Evolutionary conservation across 352 stramenopile genomes (phyloP), one percentile per base, ranked within the genome.

Genomic region (Phytopythium delawarense): DNA sequence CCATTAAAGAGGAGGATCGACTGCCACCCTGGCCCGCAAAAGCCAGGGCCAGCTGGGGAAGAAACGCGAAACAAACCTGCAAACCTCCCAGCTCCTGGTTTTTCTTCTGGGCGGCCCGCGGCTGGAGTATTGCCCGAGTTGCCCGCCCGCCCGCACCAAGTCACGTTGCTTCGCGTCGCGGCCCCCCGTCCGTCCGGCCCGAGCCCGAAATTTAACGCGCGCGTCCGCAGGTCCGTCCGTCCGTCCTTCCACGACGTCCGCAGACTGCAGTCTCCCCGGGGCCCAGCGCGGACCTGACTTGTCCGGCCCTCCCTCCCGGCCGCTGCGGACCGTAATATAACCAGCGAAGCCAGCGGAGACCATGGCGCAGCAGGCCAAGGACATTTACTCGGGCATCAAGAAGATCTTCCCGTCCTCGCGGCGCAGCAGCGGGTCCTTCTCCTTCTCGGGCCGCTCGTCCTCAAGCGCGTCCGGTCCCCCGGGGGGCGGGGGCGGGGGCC

Each of bases 321-420:
- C 23, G 12, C 18, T 25, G 20, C 42, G 42, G 23, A 20, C 44
- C 9, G n/a, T 20, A 54, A 13, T 54, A 21, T 45, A 20, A 21
- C 40, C 46, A 16, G 8, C 21, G 34, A 42, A 35, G 18, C 1
- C 16, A 18, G 34, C 16, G 44, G 16, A 44, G 21, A 52, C 45
- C 57, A 91, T 91, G 79, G 76, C 75, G 39, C 79, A 91, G 57
- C 77, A 88, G 61, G 81, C 81, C 64, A 91, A 91, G 65, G 81
- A 91, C 66, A 79, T 91, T 11, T 87, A 87, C 64, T 81, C 81
- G 59, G 81, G 81, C 21, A 84, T 91, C 61, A 91, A 91, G 72
- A 91, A 91, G 78, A 84, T 89, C 66, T 83, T 84, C 64, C 76
- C 81, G 32, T 67, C 74, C 28, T 72, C 72, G 28, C 70, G 68